phyloP scores from a whole-genome alignment of 2,329 filamentous ascomycete genomes.

The Fusarium irregulare region DNA sequence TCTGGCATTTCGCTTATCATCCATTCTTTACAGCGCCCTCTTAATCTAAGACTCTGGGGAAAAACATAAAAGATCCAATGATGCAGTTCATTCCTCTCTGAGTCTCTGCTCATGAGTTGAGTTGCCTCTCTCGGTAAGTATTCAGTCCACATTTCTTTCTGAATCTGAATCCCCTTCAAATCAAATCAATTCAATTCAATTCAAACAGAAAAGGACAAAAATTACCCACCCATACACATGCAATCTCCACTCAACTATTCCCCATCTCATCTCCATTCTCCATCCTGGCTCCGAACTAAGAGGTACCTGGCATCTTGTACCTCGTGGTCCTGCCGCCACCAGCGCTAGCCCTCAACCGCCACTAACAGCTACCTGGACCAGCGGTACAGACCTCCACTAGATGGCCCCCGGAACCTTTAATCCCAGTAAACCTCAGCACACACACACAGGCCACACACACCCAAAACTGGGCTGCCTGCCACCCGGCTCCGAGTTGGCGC shows the following conservation, averaged over 20 bases:
- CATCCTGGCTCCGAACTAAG: slow-evolving; percentile 33
- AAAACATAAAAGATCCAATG: slow-evolving; percentile 3
- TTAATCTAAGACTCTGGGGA: slow-evolving; percentile 40
- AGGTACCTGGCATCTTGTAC: slow-evolving; percentile 34
- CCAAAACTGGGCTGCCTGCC: slow-evolving; percentile 44
- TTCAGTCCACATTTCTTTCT: slow-evolving; percentile 39
- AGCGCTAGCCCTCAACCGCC: slow-evolving; percentile 35
- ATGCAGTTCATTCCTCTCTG: slow-evolving; percentile 30
- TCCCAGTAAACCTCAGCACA: slow-evolving; percentile 24
- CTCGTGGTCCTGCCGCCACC: slow-evolving; percentile 35
- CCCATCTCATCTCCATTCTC: slow-evolving; percentile 38
- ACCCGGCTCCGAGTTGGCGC: slow-evolving; percentile 42
- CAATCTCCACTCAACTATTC: slow-evolving; percentile 38
- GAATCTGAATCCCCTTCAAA: slow-evolving; percentile 17
- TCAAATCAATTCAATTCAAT: slow-evolving; percentile 9
- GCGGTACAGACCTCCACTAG: slow-evolving; percentile 17
- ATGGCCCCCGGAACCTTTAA: slow-evolving; percentile 4
- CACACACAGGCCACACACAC: slow-evolving; percentile 30
- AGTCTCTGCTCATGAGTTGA: neutral
- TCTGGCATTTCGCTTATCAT: slow-evolving; percentile 31
- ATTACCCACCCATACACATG: slow-evolving; percentile 32
- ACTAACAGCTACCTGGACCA: slow-evolving; percentile 30
- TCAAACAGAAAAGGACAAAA: slow-evolving; percentile 17
- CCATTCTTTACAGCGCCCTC: slow-evolving; percentile 15
- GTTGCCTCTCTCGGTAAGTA: slow-evolving; percentile 12